Evolutionary conservation across 805 yeast genomes (phyloP), one percentile per base, ranked within the genome.

Genomic region (Starmerella apicola): DNA sequence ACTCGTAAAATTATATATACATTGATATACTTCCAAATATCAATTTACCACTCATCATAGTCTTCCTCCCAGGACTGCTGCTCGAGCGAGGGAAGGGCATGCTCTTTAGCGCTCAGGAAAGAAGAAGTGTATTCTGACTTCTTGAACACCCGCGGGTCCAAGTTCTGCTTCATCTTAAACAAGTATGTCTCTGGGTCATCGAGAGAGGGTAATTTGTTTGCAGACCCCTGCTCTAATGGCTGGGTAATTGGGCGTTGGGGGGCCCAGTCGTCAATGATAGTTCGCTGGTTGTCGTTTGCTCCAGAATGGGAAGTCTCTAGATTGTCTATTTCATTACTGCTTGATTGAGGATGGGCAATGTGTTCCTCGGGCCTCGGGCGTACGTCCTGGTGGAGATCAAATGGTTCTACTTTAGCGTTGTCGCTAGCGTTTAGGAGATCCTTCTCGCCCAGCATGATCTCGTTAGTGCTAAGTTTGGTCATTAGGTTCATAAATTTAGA

Each of bases 131-230:
- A 25, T 7, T 32, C 33, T 3, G 27, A 20, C 23, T 24, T 22
- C 21, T 18, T 15, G 20, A 34, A 29, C 27, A 25, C 27, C 24
- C 28, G 24, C 8, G 40, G 40, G 32, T 35, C 38, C 5, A 46
- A 26, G 26, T 34, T 34, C 13, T 41, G 30, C 13, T 30, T 37
- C 29, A 43, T 33, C 16, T 45, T 46, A 17, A 38, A 21, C 27
- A 50, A 32, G 44, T 48, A 51, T 13, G 43, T 52, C 5, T 46
- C 41, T 17, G 53, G 52, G 27, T 49, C 53, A 15, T 51, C 55
- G 5, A 46, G 44, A 40, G 18, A 46, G n/a, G n/a, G n/a, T n/a
- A n/a, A n/a, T n/a, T n/a, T n/a, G 36, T 22, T 41, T 38, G 30
- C 30, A 22, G 16, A 31, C 27, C 29, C 17, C 12, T 30, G 24